Evolutionary conservation across 306 rosid species (phyloP).

Genomic region (Lathyrus tuberosus): DNA sequence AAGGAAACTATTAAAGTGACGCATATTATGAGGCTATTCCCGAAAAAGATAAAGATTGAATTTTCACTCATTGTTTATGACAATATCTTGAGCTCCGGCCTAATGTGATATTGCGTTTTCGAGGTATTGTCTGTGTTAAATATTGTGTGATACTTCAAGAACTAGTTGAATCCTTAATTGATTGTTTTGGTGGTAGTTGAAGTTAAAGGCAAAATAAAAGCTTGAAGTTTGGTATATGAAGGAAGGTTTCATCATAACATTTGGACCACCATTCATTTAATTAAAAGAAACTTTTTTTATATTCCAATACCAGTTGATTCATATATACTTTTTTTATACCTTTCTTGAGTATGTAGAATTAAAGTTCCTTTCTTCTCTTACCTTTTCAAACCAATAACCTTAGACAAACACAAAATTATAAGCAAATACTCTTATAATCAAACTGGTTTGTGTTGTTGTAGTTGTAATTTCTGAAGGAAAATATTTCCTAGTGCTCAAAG

Average conservation of each 20-base stretch:
- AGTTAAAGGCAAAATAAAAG: neutral
- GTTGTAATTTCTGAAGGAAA: no score
- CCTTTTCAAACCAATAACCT: conserved; percentile 28
- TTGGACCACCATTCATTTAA: conserved; percentile 25
- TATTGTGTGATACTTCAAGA: no score
- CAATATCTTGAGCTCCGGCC: no score
- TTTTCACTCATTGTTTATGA: no score
- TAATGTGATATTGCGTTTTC: no score
- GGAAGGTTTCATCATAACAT: conserved; percentile 23
- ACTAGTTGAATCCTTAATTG: no score
- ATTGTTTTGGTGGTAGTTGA: no score
- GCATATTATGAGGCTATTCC: no score
- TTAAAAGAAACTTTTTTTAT: neutral
- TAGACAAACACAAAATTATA: conserved; percentile 25
- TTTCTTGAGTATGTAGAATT: conserved; percentile 14
- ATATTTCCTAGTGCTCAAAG: conserved; percentile 34
- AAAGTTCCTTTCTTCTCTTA: conserved; percentile 34
- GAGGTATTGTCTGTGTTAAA: no score
- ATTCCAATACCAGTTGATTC: conserved; percentile 32
- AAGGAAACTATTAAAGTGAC: neutral
- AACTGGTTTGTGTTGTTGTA: no score
- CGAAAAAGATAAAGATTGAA: no score
- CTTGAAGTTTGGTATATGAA: conserved; percentile 24
- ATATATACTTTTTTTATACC: conserved; percentile 22
- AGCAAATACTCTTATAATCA: no score